Percentiles rank a stretch among this genome's conserved stretches.
Conservation (phyloP, 495 filamentous ascomycete species). For the Peziza echinospora region DNA sequence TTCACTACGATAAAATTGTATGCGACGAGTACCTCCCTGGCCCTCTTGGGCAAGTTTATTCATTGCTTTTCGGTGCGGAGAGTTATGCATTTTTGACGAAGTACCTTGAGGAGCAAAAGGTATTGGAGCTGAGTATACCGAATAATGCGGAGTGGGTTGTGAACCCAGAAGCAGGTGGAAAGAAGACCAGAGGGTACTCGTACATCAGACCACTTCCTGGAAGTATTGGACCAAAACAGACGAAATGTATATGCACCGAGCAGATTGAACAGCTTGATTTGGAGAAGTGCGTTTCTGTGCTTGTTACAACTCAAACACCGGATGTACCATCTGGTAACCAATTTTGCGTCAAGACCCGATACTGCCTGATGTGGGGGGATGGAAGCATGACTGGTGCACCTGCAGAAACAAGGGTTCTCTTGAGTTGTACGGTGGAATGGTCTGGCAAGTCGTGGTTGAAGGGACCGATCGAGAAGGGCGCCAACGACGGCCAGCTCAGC, state of each 20-base stretch:
- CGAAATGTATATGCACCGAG: conserved; percentile 80
- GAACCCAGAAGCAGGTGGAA: conserved; percentile 42
- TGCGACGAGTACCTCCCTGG: conserved; percentile 73
- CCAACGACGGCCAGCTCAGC: conserved; percentile 65
- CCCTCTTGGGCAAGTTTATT: conserved; percentile 82
- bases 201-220: conserved; percentile 82
- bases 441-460: conserved; percentile 96
- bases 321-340: conserved; percentile 90
- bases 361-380: conserved; percentile 79
- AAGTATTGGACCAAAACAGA: conserved; percentile 79
- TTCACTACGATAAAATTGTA: conserved; percentile 64
- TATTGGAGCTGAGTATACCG: conserved; percentile 57
- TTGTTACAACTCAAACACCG: conserved; percentile 65
- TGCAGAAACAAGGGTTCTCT: conserved; percentile 45
- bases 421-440: conserved; percentile 86
- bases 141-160: conserved; percentile 26
- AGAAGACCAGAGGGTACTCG: conserved; percentile 48
- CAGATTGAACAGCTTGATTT: conserved; percentile 61
- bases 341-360: conserved; percentile 78
- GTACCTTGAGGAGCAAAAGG: conserved; percentile 74
- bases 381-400: conserved; percentile 31
- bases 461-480: conserved; percentile 88
- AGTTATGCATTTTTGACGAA: conserved; percentile 63
- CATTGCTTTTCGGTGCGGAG: conserved; percentile 58
- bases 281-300: conserved; percentile 65